Conservation (phyloP, 106 monocot genomes). For the Allium fistulosum region DNA sequence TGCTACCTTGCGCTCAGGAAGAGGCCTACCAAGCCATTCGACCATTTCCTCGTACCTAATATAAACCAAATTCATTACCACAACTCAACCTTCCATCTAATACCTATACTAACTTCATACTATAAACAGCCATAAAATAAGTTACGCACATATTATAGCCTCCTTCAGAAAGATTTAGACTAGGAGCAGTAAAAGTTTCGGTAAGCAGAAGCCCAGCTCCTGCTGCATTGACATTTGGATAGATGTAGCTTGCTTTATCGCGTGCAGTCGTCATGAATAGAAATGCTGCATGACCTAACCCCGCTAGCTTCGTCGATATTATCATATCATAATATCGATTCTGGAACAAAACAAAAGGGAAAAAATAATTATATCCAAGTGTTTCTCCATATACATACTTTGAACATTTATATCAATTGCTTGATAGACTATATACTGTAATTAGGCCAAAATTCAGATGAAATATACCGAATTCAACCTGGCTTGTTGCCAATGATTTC, state of each 20-base stretch:
- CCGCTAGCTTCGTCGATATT: constrained; percentile 69
- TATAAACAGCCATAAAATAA: too few relatives aligned
- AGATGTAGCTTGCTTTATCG: constrained; percentile 75
- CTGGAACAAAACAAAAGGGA: constrained; percentile 18
- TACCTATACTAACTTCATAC: too few relatives aligned
- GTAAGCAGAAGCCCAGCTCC: constrained; percentile 73
- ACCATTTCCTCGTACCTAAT: constrained; percentile 80
- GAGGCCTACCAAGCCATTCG: constrained; percentile 54
- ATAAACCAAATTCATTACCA: not conserved
- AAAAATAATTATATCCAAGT: not conserved
- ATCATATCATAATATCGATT: constrained; percentile 82
- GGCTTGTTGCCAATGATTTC: too few relatives aligned
- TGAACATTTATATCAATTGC: too few relatives aligned
- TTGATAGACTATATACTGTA: too few relatives aligned
- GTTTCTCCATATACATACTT: too few relatives aligned
- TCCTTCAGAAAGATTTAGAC: constrained; percentile 55
- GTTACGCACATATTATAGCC: constrained; percentile 73
- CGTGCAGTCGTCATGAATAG: constrained; percentile 75
- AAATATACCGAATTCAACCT: too few relatives aligned
- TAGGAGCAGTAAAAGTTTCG: constrained; percentile 55
- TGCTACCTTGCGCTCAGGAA: constrained; percentile 46
- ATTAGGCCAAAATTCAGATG: too few relatives aligned
- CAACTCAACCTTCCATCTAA: too few relatives aligned
- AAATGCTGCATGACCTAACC: constrained; percentile 74
- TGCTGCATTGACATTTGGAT: constrained; percentile 73